Percentiles rank a stretch among this genome's conserved stretches.
These are phyloP conservation scores for Trichaptum fuscoviolaceum DNA, from an alignment of 768 basidiomycete species.

Conservation along the genomic window DNA sequence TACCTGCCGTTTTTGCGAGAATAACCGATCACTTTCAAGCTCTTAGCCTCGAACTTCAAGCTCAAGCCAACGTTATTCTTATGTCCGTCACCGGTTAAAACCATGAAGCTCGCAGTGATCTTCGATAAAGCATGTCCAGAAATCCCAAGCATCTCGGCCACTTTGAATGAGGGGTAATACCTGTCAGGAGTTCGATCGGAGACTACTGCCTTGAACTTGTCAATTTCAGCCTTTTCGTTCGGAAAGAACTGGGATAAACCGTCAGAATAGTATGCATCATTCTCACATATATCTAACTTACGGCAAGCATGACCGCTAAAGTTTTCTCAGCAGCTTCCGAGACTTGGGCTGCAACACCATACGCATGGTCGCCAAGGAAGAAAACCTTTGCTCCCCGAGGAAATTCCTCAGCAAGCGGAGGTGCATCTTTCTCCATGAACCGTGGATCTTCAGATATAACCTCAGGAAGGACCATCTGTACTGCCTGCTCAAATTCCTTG, in stretches of 20 bases:
- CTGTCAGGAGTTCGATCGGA: constrained; percentile 37
- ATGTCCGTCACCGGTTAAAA: constrained; percentile 63
- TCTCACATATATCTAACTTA: constrained; percentile 28
- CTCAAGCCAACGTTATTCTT: constrained; percentile 91
- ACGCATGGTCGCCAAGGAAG: constrained; percentile 92
- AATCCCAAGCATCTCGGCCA: constrained; percentile 67
- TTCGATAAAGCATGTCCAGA: constrained; percentile 78
- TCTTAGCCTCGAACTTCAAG: constrained; percentile 94
- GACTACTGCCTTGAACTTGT: constrained; percentile 70
- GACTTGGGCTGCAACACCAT: constrained; percentile 94
- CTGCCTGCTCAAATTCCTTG: constrained; percentile 80
- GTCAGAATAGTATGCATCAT: constrained; percentile 4
- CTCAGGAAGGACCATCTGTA: constrained; percentile 78
- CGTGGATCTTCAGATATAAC: constrained; percentile 88
- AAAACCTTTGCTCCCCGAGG: constrained; percentile 89
- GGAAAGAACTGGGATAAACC: constrained; percentile 69
- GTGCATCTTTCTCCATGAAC: constrained; percentile 74
- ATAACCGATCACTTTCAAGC: constrained; percentile 89
- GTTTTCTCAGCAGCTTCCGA: constrained; percentile 60
- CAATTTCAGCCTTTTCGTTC: constrained; percentile 73
- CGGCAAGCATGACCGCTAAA: constrained; percentile 84
- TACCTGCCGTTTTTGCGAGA: constrained; percentile 74
- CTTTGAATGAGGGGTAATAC: constrained; percentile 79
- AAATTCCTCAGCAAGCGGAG: constrained; percentile 83
- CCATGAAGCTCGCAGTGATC: constrained; percentile 93